Evolutionary conservation across 495 filamentous ascomycete genomes (phyloP).

Genomic region (Daldinia decipiens): DNA sequence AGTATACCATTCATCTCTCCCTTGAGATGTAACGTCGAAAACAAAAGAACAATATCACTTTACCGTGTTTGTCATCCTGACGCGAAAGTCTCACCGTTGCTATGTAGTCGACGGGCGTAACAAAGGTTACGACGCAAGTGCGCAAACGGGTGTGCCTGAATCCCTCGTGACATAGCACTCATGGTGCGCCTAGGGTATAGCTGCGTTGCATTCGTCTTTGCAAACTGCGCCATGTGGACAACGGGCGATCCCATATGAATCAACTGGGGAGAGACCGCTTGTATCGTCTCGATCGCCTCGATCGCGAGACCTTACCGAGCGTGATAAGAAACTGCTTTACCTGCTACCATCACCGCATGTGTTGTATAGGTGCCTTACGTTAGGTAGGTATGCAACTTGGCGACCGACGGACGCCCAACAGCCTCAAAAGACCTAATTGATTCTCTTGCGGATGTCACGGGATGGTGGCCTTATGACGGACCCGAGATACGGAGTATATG

Average conservation of each 20-base stretch:
- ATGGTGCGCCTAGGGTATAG: constrained; percentile 16
- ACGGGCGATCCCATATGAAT: constrained; percentile 5
- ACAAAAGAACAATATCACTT: constrained; percentile 4
- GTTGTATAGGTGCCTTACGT: constrained; percentile 1
- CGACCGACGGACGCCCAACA: neutral
- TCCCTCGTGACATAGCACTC: constrained; percentile 35
- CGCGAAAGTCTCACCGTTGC: constrained; percentile 19
- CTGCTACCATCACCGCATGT: neutral
- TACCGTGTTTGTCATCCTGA: constrained; percentile 30
- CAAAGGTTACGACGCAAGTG: constrained; percentile 38
- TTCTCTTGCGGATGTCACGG: constrained; percentile 13
- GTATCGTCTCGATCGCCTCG: constrained; percentile 34
- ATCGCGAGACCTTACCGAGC: constrained; percentile 32
- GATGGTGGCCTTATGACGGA: constrained; percentile 17
- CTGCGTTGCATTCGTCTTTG: constrained; percentile 34
- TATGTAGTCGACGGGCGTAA: constrained; percentile 16
- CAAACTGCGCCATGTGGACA: constrained; percentile 39
- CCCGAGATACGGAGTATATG: constrained; percentile 2
- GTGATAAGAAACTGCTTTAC: neutral
- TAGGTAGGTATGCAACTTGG: too few relatives aligned
- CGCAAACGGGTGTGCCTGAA: constrained; percentile 34
- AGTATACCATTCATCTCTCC: constrained; percentile 17
- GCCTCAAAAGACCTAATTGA: neutral
- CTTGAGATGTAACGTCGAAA: constrained; percentile 16
- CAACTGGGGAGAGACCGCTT: constrained; percentile 29